Percentiles rank a stretch among this genome's conserved stretches.
phyloP scores from a whole-genome alignment of 2,329 filamentous ascomycete species.

The Aspergillus melleus region DNA sequence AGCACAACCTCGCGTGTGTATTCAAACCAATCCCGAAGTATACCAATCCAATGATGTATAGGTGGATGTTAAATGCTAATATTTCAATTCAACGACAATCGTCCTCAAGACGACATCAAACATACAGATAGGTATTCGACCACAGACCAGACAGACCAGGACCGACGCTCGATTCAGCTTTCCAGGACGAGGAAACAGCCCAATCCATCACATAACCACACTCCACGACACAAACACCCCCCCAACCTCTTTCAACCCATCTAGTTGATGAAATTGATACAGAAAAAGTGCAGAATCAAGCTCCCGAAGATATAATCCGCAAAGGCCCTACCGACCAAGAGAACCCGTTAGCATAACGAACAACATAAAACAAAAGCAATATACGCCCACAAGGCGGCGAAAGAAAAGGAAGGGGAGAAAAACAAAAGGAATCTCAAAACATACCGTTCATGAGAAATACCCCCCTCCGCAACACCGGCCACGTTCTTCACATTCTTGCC shows the following conservation, averaged over 20 bases:
- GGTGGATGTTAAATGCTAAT: background rate
- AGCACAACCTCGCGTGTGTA: no score
- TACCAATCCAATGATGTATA: no score
- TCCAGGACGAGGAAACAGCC: background rate
- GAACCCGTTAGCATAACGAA: background rate
- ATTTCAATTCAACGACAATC: background rate
- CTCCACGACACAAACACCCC: background rate
- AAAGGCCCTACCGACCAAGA: slow-evolving; percentile 67
- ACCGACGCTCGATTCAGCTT: background rate
- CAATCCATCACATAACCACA: background rate
- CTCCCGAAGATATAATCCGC: slow-evolving; percentile 95
- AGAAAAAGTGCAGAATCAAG: slow-evolving; percentile 96
- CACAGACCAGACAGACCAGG: no score
- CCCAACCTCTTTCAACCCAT: slow-evolving; percentile 9
- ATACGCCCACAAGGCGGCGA: no score
- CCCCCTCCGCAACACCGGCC: slow-evolving; percentile 10
- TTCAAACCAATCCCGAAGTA: no score
- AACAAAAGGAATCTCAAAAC: no score
- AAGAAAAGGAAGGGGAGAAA: no score
- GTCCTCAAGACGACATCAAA: background rate
- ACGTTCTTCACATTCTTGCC: slow-evolving; percentile 41
- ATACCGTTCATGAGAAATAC: slow-evolving; percentile 44
- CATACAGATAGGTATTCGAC: background rate
- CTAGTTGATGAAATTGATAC: slow-evolving; percentile 99
- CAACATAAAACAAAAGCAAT: no score